phyloP scores from a whole-genome alignment of 768 basidiomycete genomes.

The Psilocybe subaeruginosa region DNA sequence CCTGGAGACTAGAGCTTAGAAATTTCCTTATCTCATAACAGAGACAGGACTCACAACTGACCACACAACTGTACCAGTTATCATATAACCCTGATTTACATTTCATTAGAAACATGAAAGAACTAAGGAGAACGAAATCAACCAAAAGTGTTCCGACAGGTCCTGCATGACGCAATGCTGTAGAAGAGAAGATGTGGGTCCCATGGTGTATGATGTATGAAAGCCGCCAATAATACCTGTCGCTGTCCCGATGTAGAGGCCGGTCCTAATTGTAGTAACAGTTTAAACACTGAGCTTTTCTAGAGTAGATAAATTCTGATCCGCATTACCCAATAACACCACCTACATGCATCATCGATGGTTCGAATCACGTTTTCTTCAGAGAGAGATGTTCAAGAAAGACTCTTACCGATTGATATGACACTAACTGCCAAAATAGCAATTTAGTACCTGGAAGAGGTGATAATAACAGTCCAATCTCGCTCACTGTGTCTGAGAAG shows the following conservation, averaged over 20 bases:
- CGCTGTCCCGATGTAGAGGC: slow-evolving; percentile 21
- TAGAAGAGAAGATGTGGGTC: not conserved
- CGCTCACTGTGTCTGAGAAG: slow-evolving; percentile 13
- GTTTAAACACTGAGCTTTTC: not conserved
- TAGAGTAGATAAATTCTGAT: not conserved
- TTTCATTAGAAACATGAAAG: not conserved
- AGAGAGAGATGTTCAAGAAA: not conserved
- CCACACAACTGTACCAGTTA: slow-evolving; percentile 22
- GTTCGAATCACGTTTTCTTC: not conserved
- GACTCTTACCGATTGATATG: slow-evolving; percentile 16
- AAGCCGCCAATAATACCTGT: slow-evolving; percentile 9
- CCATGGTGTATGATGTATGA: not conserved
- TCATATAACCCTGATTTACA: slow-evolving; percentile 13
- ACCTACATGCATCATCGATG: not conserved
- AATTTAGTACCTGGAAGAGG: not conserved
- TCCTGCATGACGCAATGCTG: slow-evolving; percentile 19
- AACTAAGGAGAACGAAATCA: not conserved
- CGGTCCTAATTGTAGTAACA: slow-evolving; percentile 10
- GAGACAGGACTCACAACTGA: slow-evolving; percentile 15
- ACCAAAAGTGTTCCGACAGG: slow-evolving; percentile 19
- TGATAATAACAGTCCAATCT: not conserved
- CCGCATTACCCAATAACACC: slow-evolving; percentile 18
- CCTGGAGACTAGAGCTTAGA: slow-evolving; percentile 3
- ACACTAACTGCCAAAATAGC: slow-evolving; percentile 14
- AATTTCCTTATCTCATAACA: not conserved